Evolutionary conservation across 2,329 filamentous ascomycete genomes (phyloP).

Genomic region (Daldinia eschscholtzii): DNA sequence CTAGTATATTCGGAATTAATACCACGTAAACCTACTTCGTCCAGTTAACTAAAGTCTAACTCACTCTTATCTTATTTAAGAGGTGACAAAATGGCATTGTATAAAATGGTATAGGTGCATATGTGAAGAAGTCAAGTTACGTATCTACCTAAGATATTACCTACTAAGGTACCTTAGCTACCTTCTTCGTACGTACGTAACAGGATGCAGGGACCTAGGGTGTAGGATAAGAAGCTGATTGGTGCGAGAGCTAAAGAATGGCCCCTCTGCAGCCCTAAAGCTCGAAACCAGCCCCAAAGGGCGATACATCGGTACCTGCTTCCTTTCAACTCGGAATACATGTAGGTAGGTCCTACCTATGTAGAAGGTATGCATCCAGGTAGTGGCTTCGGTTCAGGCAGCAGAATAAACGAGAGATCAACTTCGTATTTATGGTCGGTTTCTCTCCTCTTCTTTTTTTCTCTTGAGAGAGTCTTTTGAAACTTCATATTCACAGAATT

Average conservation of each 20-base stretch:
- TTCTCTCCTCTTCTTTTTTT: background rate
- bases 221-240: conserved; percentile 5
- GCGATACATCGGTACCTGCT: conserved; percentile 16
- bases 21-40: no score
- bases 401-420: conserved; percentile 45
- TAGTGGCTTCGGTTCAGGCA: conserved; percentile 42
- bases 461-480: background rate
- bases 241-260: conserved; percentile 12
- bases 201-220: background rate
- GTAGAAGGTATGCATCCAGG: conserved; percentile 11
- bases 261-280: conserved; percentile 7
- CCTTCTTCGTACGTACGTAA: background rate
- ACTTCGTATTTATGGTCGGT: conserved; percentile 2
- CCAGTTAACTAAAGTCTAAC: no score
- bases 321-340: conserved; percentile 3
- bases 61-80: background rate
- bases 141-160: background rate
- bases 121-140: background rate
- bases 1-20: background rate
- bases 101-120: conserved; percentile 3
- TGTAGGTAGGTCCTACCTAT: background rate
- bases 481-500: conserved; percentile 3
- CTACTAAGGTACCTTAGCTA: no score
- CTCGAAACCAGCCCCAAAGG: conserved; percentile 32
- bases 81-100: background rate